phyloP scores from a whole-genome alignment of 352 stramenopile species.

The Thraustochytrium striatum region DNA sequence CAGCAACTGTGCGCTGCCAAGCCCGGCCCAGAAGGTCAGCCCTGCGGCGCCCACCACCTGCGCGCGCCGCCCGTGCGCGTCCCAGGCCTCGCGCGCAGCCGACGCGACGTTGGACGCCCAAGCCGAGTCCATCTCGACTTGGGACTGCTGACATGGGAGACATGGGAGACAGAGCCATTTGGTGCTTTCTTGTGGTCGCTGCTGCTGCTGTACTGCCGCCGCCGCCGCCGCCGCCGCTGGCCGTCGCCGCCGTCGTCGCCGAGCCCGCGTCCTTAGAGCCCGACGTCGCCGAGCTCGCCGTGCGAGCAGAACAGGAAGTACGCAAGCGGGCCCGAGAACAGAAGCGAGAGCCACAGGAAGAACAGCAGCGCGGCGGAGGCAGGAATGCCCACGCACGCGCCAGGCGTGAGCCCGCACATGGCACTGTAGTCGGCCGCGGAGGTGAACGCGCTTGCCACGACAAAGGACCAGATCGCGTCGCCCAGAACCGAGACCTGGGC shows the following conservation, averaged over 20 bases:
- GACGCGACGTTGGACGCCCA: not conserved
- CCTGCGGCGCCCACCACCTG: not conserved
- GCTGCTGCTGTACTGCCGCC: not conserved
- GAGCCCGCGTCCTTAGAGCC: not conserved
- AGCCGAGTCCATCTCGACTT: not conserved
- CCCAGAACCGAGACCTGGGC: not conserved
- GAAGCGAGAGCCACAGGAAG: not conserved
- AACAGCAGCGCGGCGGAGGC: not conserved
- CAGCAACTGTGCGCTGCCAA: not conserved
- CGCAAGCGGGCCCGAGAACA: not conserved
- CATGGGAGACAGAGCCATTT: not conserved
- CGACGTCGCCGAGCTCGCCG: not conserved
- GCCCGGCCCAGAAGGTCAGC: not conserved
- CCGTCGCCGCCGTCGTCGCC: not conserved
- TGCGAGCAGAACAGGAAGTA: not conserved
- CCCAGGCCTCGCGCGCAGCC: not conserved
- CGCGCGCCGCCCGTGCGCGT: not conserved
- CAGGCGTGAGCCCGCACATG: not conserved
- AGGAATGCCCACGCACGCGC: not conserved
- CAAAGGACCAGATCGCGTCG: not conserved
- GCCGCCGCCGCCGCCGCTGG: not conserved
- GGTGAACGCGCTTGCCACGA: not conserved
- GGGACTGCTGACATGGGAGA: not conserved
- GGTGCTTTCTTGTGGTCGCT: not conserved
- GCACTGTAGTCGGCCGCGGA: not conserved